Evolutionary conservation across 176 grass and related monocot genomes (phyloP).

Genomic region (Triticum monococcum): DNA sequence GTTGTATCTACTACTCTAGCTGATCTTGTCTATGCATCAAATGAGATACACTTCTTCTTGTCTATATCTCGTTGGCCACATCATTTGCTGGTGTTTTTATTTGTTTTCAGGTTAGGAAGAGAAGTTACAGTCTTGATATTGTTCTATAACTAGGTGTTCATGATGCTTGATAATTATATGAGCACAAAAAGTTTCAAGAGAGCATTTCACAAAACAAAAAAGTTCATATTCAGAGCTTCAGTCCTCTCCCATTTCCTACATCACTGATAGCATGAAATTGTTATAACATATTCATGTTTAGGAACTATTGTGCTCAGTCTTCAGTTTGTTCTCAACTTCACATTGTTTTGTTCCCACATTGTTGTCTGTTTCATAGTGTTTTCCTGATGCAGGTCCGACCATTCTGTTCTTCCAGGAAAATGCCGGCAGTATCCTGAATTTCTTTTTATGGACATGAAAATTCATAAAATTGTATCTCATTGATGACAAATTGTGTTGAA

Average conservation of each 20-base stretch:
- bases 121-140: not conserved
- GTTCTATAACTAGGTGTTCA: not conserved
- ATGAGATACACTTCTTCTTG: not conserved
- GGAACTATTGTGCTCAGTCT: slow-evolving; percentile 20
- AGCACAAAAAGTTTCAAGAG: not conserved
- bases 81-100: slow-evolving; percentile 5
- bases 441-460: slow-evolving; percentile 10
- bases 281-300: not conserved
- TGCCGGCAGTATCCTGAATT: slow-evolving; percentile 96
- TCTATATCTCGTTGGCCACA: slow-evolving; percentile 23
- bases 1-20: not conserved
- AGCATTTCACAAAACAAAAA: not conserved
- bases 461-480: slow-evolving; percentile 12
- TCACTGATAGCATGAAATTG: not conserved
- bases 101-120: slow-evolving; percentile 3
- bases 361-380: slow-evolving; percentile 33
- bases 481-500: not conserved
- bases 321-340: not conserved
- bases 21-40: slow-evolving; percentile 14
- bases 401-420: slow-evolving; percentile 99
- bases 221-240: not conserved
- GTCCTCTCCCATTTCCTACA: not conserved
- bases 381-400: slow-evolving; percentile 80
- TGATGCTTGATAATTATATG: slow-evolving; percentile 11
- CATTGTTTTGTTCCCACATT: not conserved